phyloP scores from a whole-genome alignment of 2,329 filamentous ascomycete species.

The Fusarium bulbicola region DNA sequence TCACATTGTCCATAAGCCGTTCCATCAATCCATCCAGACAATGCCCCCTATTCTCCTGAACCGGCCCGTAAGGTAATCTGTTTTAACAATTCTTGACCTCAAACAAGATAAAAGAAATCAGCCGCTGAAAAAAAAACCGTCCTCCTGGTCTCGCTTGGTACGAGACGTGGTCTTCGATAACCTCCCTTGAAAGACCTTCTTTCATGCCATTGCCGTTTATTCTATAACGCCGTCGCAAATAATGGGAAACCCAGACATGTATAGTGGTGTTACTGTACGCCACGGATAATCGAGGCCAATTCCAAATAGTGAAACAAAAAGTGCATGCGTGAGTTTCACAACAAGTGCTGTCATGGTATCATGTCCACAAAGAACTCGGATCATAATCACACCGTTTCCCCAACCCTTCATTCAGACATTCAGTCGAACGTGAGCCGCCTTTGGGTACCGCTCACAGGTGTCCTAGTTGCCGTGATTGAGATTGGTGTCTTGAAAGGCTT shows the following conservation, averaged over 20 bases:
- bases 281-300: conserved; percentile 12
- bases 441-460: conserved; percentile 73
- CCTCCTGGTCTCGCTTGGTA: conserved; percentile 13
- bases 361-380: conserved; percentile 44
- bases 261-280: conserved; percentile 32
- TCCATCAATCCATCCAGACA: conserved; percentile 20
- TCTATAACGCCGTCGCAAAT: conserved; percentile 43
- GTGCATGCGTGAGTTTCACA: conserved; percentile 33
- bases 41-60: conserved; percentile 28
- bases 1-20: conserved; percentile 32
- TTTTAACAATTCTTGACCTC: conserved; percentile 25
- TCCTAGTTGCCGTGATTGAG: conserved; percentile 60
- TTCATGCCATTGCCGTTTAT: conserved; percentile 35
- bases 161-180: conserved; percentile 12
- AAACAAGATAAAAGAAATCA: conserved; percentile 27
- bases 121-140: conserved; percentile 6
- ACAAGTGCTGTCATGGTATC: conserved; percentile 50
- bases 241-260: conserved; percentile 24
- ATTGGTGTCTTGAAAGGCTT: conserved; percentile 86
- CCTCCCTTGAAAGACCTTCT: conserved; percentile 18
- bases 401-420: conserved; percentile 47
- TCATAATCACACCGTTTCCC: conserved; percentile 11
- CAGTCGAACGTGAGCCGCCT: conserved; percentile 85
- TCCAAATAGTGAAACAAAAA: conserved; percentile 20
- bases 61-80: conserved; percentile 20